Conservation (phyloP, 139 green algal genomes). For the Tetradesmus lagerheimii region DNA sequence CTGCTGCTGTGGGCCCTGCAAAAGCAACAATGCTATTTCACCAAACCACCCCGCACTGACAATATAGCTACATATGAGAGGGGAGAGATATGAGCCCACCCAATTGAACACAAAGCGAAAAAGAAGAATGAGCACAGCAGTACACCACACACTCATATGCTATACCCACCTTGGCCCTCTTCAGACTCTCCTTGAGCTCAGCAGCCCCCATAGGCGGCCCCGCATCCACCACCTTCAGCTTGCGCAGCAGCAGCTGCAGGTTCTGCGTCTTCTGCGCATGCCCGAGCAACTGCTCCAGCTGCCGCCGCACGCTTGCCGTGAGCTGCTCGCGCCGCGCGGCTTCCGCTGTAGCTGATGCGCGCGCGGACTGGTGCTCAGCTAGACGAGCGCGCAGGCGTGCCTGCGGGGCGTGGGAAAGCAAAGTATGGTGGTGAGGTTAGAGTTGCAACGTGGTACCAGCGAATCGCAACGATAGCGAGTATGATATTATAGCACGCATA, state of each 20-base stretch:
- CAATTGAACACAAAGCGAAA: not conserved
- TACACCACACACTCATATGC: too few relatives aligned
- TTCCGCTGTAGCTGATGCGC: not conserved
- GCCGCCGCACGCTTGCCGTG: not conserved
- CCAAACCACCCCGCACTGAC: too few relatives aligned
- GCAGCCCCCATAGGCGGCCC: not conserved
- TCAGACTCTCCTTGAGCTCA: not conserved
- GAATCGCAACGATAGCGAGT: too few relatives aligned
- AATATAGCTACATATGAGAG: too few relatives aligned
- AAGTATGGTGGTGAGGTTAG: too few relatives aligned
- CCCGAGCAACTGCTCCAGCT: conserved; percentile 28
- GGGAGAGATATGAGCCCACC: too few relatives aligned
- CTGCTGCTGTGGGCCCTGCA: too few relatives aligned
- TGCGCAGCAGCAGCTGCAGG: conserved; percentile 23
- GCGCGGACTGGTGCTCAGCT: conserved; percentile 16
- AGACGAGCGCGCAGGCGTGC: conserved; percentile 27
- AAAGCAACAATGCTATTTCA: too few relatives aligned
- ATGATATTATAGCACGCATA: too few relatives aligned
- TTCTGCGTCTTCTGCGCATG: not conserved
- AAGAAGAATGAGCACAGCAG: too few relatives aligned
- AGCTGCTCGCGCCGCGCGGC: not conserved
- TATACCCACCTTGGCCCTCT: conserved; percentile 19
- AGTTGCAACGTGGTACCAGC: too few relatives aligned
- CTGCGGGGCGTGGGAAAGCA: conserved; percentile 1
- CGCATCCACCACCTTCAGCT: conserved; percentile 26